Evolutionary conservation across 768 basidiomycete species (phyloP).

Genomic region (Suillus americanus): DNA sequence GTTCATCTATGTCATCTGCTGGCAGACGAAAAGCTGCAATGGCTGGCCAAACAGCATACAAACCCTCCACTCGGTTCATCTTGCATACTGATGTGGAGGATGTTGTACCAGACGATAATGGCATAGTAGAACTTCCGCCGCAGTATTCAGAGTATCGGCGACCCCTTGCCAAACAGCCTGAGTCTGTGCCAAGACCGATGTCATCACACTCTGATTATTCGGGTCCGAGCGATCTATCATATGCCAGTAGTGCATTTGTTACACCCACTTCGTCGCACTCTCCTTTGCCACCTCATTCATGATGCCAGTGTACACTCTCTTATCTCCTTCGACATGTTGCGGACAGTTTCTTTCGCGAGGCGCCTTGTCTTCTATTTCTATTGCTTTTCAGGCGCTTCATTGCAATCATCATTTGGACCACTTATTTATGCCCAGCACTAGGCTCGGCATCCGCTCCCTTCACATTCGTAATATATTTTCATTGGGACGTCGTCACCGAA

Average conservation of each 20-base stretch:
- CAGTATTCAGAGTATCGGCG: slow-evolving; percentile 59
- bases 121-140: slow-evolving; percentile 73
- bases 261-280: slow-evolving; percentile 6
- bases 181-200: slow-evolving; percentile 14
- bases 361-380: neutral
- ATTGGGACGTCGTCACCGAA: neutral
- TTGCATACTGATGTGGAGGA: slow-evolving; percentile 73
- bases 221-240: slow-evolving; percentile 11
- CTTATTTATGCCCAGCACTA: slow-evolving; percentile 10
- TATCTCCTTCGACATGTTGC: neutral
- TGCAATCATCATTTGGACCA: slow-evolving; percentile 1
- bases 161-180: slow-evolving; percentile 3
- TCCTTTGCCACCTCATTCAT: slow-evolving; percentile 16
- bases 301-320: neutral
- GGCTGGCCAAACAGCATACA: slow-evolving; percentile 45
- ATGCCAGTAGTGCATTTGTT: slow-evolving; percentile 12
- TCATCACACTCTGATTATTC: slow-evolving; percentile 12
- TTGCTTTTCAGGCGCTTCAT: neutral
- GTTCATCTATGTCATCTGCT: slow-evolving; percentile 34
- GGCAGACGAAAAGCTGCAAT: slow-evolving; percentile 54
- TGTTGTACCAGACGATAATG: slow-evolving; percentile 43
- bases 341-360: slow-evolving; percentile 4
- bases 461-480: neutral
- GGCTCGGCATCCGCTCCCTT: slow-evolving; percentile 8
- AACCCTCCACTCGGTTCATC: slow-evolving; percentile 52